Evolutionary conservation across 1,284 basidiomycete genomes (phyloP).

Genomic region (Leccinum fallax): DNA sequence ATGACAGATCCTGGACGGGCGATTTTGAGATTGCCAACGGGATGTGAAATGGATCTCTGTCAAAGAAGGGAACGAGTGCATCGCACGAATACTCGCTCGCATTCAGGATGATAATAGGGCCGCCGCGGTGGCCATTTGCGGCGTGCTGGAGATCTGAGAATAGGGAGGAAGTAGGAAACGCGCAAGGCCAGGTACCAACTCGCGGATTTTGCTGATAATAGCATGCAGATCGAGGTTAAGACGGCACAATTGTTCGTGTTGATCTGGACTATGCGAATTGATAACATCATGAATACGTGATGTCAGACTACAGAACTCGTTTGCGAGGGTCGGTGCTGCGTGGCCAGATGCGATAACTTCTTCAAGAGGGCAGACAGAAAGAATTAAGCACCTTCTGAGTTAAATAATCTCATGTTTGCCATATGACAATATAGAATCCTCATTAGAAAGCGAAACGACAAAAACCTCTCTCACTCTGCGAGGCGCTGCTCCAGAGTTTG

Average conservation of each 20-base stretch:
- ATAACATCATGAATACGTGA: neutral
- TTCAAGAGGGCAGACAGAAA: neutral
- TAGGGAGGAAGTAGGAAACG: conserved; percentile 7
- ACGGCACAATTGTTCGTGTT: neutral
- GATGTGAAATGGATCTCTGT: neutral
- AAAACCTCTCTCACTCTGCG: neutral
- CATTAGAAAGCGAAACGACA: neutral
- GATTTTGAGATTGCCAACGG: neutral
- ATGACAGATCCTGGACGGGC: neutral
- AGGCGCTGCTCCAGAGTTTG: neutral
- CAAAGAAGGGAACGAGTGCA: neutral
- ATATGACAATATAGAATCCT: neutral
- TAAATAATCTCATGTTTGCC: too few relatives aligned
- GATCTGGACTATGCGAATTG: neutral
- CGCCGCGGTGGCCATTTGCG: neutral
- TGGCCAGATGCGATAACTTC: neutral
- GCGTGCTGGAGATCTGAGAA: neutral
- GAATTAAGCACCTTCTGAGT: neutral
- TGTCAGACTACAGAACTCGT: neutral
- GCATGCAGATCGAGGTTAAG: neutral
- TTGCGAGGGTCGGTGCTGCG: neutral
- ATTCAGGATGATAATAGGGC: conserved; percentile 3
- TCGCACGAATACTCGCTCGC: neutral
- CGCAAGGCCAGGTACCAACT: neutral
- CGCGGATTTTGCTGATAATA: neutral